phyloP scores from a whole-genome alignment of 352 stramenopile species.

The Pythium coloratum region DNA sequence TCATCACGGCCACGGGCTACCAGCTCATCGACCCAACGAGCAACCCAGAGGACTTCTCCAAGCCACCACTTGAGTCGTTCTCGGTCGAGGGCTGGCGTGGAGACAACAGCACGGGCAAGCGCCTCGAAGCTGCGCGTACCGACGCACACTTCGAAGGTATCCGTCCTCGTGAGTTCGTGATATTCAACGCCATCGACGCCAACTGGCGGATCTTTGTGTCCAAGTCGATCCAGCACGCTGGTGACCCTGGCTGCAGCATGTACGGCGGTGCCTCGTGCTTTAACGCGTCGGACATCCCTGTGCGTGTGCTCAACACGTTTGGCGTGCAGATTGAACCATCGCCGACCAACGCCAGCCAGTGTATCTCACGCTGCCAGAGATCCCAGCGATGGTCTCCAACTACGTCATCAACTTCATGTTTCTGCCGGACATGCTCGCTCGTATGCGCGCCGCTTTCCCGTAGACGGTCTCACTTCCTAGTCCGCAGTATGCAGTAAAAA shows the following conservation, averaged over 20 bases:
- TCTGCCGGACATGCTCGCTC: constrained; percentile 11
- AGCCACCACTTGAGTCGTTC: constrained; percentile 15
- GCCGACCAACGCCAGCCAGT: constrained; percentile 19
- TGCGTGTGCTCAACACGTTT: constrained; percentile 27
- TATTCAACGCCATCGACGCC: constrained; percentile 33
- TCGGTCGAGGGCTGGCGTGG: background rate
- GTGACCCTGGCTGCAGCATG: constrained; percentile 2
- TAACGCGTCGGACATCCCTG: constrained; percentile 10
- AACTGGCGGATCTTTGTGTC: constrained; percentile 17
- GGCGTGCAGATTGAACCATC: constrained; percentile 20
- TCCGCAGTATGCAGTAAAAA: too few species aligned
- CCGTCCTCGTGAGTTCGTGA: constrained; percentile 23
- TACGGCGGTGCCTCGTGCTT: constrained; percentile 14
- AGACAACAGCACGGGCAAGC: background rate
- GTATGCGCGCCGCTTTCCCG: constrained; percentile 18
- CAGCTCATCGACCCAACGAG: constrained; percentile 13
- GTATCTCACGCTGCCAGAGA: constrained; percentile 8
- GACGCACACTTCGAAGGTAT: background rate
- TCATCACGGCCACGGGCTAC: background rate
- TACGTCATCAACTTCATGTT: constrained; percentile 16
- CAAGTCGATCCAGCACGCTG: constrained; percentile 29
- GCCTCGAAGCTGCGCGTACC: background rate
- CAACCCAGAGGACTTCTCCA: constrained; percentile 12
- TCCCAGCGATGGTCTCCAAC: background rate
- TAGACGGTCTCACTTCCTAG: background rate